These are phyloP conservation scores for Chiua sp. DNA, from an alignment of 1,284 basidiomycete genomes.

Conservation along the genomic window DNA sequence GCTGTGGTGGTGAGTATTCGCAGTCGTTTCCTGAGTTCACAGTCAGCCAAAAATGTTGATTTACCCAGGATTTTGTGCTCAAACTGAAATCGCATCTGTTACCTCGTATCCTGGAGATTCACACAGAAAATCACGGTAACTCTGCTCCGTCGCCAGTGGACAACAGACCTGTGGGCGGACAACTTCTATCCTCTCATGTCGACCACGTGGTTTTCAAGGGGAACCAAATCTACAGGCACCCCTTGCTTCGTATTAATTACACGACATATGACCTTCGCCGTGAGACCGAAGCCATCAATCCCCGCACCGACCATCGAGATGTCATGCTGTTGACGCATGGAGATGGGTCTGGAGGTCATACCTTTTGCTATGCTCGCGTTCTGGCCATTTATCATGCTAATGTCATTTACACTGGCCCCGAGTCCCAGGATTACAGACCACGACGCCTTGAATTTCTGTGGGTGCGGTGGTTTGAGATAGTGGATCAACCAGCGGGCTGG, in stretches of 20 bases:
- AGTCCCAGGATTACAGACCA: background rate
- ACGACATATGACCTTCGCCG: slow-evolving; percentile 39
- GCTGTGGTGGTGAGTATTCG: no score
- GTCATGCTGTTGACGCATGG: slow-evolving; percentile 1
- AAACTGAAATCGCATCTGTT: no score
- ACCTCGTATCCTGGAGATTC: no score
- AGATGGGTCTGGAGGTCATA: background rate
- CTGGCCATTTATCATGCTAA: slow-evolving; percentile 16
- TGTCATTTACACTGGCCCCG: slow-evolving; percentile 1
- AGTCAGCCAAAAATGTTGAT: no score
- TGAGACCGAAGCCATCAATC: slow-evolving; percentile 19
- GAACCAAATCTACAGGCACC: slow-evolving; percentile 32
- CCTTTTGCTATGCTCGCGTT: slow-evolving; percentile 15
- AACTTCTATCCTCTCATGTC: no score
- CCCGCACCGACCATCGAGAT: background rate
- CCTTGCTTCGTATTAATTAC: slow-evolving; percentile 33
- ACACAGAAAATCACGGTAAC: no score
- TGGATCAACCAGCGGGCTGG: slow-evolving; percentile 1
- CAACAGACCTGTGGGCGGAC: no score
- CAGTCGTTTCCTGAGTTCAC: no score
- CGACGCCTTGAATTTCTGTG: slow-evolving; percentile 8
- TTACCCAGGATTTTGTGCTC: no score
- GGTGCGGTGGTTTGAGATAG: slow-evolving; percentile 9
- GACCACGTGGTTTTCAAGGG: slow-evolving; percentile 11
- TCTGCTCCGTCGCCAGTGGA: no score